A percentile compares a stretch with the other conserved stretches of the same genome.
Conservation (phyloP, 2,329 filamentous ascomycete genomes). For the Pyrenophora graminea region DNA sequence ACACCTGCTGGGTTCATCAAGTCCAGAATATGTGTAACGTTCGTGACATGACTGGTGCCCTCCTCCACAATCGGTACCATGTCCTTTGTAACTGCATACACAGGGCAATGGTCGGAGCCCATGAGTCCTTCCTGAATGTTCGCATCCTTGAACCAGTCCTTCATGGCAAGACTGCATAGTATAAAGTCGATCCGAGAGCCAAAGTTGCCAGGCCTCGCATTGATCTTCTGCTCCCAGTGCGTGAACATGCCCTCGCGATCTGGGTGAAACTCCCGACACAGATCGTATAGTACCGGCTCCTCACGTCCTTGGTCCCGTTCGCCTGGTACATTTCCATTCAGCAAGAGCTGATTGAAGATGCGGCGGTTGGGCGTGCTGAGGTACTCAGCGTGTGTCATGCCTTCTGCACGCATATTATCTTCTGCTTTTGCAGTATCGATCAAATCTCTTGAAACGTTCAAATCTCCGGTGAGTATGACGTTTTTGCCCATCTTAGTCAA, state of each 20-base stretch:
- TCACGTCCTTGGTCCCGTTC: constrained; percentile 71
- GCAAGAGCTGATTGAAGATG: constrained; percentile 83
- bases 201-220: constrained; percentile 93
- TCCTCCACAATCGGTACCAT: constrained; percentile 53
- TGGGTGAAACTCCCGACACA: constrained; percentile 81
- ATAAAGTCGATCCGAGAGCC: constrained; percentile 94
- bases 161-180: constrained; percentile 78
- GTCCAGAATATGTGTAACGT: constrained; percentile 64
- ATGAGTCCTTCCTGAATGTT: constrained; percentile 93
- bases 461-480: constrained; percentile 82
- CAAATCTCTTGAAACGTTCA: constrained; percentile 75
- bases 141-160: constrained; percentile 75
- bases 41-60: constrained; percentile 40
- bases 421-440: constrained; percentile 76
- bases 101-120: constrained; percentile 95
- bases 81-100: constrained; percentile 76
- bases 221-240: constrained; percentile 93
- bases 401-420: constrained; percentile 73
- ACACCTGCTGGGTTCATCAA: constrained; percentile 76
- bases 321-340: constrained; percentile 70
- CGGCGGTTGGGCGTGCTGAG: constrained; percentile 72
- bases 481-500: constrained; percentile 78
- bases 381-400: constrained; percentile 71
- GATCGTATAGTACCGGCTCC: constrained; percentile 75
- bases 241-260: constrained; percentile 89